Evolutionary conservation across 2,329 filamentous ascomycete genomes (phyloP).

Genomic region (Septoria petroselini): DNA sequence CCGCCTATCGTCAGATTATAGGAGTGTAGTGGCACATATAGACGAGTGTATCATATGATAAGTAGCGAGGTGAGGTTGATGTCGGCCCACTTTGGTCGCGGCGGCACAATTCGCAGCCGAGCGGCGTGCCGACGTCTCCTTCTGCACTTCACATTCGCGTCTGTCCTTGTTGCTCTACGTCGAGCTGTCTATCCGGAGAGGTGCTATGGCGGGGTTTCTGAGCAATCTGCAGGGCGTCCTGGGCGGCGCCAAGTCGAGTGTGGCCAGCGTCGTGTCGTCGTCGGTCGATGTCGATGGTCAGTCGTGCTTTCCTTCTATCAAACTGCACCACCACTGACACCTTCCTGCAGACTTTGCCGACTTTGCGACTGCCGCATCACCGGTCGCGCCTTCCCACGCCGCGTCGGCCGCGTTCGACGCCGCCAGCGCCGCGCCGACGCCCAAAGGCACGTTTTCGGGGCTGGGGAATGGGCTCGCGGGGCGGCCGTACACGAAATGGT

Average conservation of each 20-base stretch:
- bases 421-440: slow-evolving; percentile 38
- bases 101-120: not conserved
- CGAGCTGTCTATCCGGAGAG: too few species aligned
- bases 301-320: not conserved
- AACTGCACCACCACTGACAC: slow-evolving; percentile 14
- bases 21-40: too few species aligned
- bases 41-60: too few species aligned
- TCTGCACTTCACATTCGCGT: not conserved
- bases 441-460: slow-evolving; percentile 31
- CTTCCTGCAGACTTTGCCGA: slow-evolving; percentile 77
- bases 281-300: slow-evolving; percentile 33
- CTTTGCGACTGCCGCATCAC: slow-evolving; percentile 75
- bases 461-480: slow-evolving; percentile 44
- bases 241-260: slow-evolving; percentile 62
- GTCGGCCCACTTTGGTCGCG: too few species aligned
- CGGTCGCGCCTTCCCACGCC: slow-evolving; percentile 53
- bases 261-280: slow-evolving; percentile 35
- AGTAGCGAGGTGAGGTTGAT: too few species aligned
- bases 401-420: slow-evolving; percentile 50
- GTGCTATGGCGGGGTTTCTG: slow-evolving; percentile 52
- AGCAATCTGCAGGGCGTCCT: slow-evolving; percentile 69
- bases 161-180: too few species aligned
- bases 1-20: too few species aligned
- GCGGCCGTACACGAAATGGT: slow-evolving; percentile 87
- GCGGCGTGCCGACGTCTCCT: not conserved